Evolutionary conservation across 2,329 filamentous ascomycete species (phyloP).

Genomic region (Epichloe amarillans): DNA sequence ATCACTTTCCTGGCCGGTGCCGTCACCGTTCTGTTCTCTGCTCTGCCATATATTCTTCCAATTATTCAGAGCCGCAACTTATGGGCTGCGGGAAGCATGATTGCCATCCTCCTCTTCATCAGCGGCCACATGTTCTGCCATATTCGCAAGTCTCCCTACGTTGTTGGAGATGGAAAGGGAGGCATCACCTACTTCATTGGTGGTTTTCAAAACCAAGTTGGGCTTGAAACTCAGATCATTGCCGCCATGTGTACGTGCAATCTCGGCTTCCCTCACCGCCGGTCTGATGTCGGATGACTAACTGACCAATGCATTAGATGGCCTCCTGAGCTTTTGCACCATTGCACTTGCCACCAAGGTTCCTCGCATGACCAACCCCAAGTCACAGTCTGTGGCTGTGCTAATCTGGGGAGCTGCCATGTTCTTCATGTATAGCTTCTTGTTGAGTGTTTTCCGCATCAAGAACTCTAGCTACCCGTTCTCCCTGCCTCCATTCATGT

Average conservation of each 20-base stretch:
- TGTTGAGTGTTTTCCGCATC: conserved; percentile 82
- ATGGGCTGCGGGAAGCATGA: conserved; percentile 83
- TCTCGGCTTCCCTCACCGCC: neutral
- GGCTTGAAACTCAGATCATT: conserved; percentile 89
- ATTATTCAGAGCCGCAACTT: conserved; percentile 81
- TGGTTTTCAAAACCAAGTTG: conserved; percentile 88
- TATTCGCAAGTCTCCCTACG: conserved; percentile 90
- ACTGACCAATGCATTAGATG: conserved; percentile 24
- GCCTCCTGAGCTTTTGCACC: conserved; percentile 72
- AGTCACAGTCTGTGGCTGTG: conserved; percentile 68
- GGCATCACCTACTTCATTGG: conserved; percentile 81
- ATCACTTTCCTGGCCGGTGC: conserved; percentile 57
- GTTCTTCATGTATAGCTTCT: conserved; percentile 80
- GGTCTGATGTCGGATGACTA: neutral
- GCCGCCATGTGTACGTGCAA: conserved; percentile 70
- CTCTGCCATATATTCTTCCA: conserved; percentile 67
- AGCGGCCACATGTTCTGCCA: conserved; percentile 99
- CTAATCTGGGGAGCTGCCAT: conserved; percentile 66
- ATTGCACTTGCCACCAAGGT: conserved; percentile 89
- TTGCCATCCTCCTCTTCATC: conserved; percentile 82
- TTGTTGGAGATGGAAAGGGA: conserved; percentile 72
- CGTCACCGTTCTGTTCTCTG: conserved; percentile 54
- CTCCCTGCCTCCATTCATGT: conserved; percentile 78
- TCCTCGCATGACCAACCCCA: conserved; percentile 68
- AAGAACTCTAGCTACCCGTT: conserved; percentile 97